Evolutionary conservation across 495 filamentous ascomycete species (phyloP), one percentile per base, ranked within the genome.

Genomic region (Neurospora sp.): DNA sequence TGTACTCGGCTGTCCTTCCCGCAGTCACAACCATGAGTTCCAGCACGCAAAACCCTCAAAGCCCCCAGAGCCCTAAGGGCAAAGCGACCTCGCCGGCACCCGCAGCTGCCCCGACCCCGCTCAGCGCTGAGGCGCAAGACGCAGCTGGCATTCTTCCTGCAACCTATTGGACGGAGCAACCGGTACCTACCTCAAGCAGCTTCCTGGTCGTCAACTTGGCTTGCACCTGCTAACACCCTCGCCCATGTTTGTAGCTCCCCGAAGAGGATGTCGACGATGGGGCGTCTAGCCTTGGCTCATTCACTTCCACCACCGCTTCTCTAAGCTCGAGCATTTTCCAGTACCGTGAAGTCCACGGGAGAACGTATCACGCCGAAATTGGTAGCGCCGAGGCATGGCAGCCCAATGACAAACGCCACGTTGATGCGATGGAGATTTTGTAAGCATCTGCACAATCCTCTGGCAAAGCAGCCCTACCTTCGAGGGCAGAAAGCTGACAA

Each of bases 321-420:
- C 20, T 71, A 35, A 68, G 42, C 70, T 71, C 70, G 3, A 71
- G 44, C 42, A 71, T 71, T 39, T 37, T 4, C 31, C 22, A 71
- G 10, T 71, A 71, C 31, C 41, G 70, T 4, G 53, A 71, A 20
- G 35, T 71, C 11, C 70, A 71, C 18, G 70, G 70, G 14, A 61
- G 70, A 38, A 71, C 70, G 3, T 74, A 41, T 16, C 41, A 40
- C 73, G 85, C 75, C 68, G 78, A 80, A 16, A 73, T 74, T 69
- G 41, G 76, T 71, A 35, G 76, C 78, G 81, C 80, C 39, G 73
- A 79, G 22, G 76, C 75, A 44, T 74, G 85, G 76, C 74, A 74
- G 12, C 77, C 81, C 9, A 82, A 83, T 40, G 82, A 84, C 69
- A 73, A 82, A 22, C 70, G 74, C 68, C 81, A 83, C 59, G 40